Evolutionary conservation across 1,284 basidiomycete species (phyloP).

Genomic region (Leccinum pachyderme): DNA sequence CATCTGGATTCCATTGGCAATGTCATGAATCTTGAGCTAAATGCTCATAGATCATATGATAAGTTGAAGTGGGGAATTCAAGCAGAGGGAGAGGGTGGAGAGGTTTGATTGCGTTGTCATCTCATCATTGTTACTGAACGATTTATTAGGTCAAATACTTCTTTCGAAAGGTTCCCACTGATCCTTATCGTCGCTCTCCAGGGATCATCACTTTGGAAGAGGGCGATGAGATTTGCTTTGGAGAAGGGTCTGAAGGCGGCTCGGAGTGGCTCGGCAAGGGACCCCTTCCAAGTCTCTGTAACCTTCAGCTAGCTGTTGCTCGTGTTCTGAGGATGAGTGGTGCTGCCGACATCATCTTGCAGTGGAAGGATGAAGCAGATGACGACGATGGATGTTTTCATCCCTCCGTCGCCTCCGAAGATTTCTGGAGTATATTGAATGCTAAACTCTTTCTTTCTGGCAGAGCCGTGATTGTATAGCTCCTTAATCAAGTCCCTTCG

Average conservation of each 20-base stretch:
- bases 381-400: not conserved
- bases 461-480: not conserved
- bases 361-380: conserved; percentile 7
- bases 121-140: not conserved
- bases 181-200: not conserved
- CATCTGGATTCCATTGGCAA: conserved; percentile 5
- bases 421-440: conserved; percentile 4
- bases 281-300: not conserved
- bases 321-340: conserved; percentile 5
- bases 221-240: conserved; percentile 5
- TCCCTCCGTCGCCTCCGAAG: conserved; percentile 1
- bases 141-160: not conserved
- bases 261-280: not conserved
- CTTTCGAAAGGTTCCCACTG: not conserved
- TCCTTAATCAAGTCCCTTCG: no score
- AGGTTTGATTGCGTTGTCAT: conserved; percentile 1
- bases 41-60: not conserved
- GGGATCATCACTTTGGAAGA: conserved; percentile 1
- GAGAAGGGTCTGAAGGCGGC: not conserved
- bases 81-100: not conserved
- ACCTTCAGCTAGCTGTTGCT: conserved; percentile 8
- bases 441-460: conserved; percentile 9
- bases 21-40: not conserved
- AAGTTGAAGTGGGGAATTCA: conserved; percentile 2
- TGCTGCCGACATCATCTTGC: conserved; percentile 1